Percentiles rank a stretch among this genome's conserved stretches.
These are phyloP conservation scores for Cytidiella melzeri DNA, from an alignment of 768 basidiomycete species.

Conservation along the genomic window DNA sequence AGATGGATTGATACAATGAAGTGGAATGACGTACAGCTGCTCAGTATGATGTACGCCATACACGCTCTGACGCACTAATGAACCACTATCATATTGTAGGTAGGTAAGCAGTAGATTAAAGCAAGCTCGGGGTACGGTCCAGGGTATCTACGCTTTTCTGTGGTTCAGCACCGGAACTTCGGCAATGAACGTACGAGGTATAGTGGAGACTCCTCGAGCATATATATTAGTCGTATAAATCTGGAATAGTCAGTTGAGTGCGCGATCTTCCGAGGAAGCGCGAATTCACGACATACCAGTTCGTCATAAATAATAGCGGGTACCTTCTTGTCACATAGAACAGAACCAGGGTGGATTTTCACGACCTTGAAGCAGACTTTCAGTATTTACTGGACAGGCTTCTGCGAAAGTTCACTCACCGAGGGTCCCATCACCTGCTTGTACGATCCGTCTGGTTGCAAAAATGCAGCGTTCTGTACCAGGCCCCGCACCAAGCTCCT, in stretches of 20 bases:
- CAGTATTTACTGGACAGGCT: too few species aligned
- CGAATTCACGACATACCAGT: constrained; percentile 48
- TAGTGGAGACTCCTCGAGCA: constrained; percentile 84
- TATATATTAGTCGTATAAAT: constrained; percentile 81
- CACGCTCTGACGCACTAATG: too few species aligned
- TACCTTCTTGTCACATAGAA: constrained; percentile 72
- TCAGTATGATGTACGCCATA: too few species aligned
- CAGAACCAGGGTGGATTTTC: constrained; percentile 90
- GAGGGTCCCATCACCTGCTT: constrained; percentile 72
- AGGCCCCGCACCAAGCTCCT: constrained; percentile 71
- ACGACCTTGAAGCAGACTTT: too few species aligned
- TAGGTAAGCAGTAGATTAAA: too few species aligned
- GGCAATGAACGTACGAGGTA: constrained; percentile 53
- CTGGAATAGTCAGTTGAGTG: constrained; percentile 35
- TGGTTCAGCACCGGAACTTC: constrained; percentile 19
- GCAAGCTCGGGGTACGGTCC: too few species aligned
- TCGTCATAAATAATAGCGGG: constrained; percentile 92
- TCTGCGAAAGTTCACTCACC: constrained; percentile 33
- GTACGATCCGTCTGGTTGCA: constrained; percentile 84
- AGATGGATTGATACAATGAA: too few species aligned
- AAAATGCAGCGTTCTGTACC: constrained; percentile 75
- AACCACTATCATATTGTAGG: too few species aligned
- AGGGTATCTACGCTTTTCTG: not conserved
- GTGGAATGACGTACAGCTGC: too few species aligned
- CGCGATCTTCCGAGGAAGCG: constrained; percentile 1